Evolutionary conservation across 1,284 basidiomycete genomes (phyloP).

Genomic region (Coniferiporia sulphurascens): DNA sequence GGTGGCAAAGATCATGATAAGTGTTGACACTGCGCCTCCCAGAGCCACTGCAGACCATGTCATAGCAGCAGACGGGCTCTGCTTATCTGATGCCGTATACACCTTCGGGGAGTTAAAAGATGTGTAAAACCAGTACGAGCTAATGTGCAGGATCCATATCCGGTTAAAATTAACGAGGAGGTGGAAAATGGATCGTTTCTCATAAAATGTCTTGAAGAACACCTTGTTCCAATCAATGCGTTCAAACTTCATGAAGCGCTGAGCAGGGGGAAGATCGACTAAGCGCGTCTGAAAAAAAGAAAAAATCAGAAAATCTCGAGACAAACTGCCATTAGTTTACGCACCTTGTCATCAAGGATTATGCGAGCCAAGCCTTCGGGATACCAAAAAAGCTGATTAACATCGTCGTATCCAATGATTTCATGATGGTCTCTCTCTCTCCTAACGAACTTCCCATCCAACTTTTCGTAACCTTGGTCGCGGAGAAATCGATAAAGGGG

Average conservation of each 20-base stretch:
- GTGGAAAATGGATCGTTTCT: conserved; percentile 90
- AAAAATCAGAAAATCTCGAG: neutral
- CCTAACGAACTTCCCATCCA: conserved; percentile 92
- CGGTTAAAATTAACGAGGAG: conserved; percentile 97
- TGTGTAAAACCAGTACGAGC: conserved; percentile 92
- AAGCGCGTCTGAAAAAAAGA: conserved; percentile 64
- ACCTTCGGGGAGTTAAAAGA: conserved; percentile 95
- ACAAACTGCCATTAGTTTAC: conserved; percentile 24
- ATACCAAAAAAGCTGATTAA: conserved; percentile 99
- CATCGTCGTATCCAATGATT: conserved; percentile 98
- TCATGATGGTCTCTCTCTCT: conserved; percentile 94
- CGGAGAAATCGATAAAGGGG: conserved; percentile 95
- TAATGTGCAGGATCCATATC: conserved; percentile 90
- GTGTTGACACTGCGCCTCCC: conserved; percentile 84
- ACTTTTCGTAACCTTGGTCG: conserved; percentile 95
- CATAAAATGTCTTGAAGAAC: conserved; percentile 96
- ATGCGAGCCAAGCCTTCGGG: conserved; percentile 96
- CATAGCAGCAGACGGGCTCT: conserved; percentile 68
- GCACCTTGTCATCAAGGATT: conserved; percentile 79
- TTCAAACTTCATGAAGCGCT: conserved; percentile 88
- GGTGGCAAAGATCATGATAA: conserved; percentile 90
- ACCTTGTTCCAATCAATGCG: conserved; percentile 88
- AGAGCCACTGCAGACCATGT: conserved; percentile 90
- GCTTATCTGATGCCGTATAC: conserved; percentile 67
- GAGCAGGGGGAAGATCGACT: conserved; percentile 83